Conservation (phyloP, 1,284 basidiomycete genomes). For the Agaricales sp. region DNA sequence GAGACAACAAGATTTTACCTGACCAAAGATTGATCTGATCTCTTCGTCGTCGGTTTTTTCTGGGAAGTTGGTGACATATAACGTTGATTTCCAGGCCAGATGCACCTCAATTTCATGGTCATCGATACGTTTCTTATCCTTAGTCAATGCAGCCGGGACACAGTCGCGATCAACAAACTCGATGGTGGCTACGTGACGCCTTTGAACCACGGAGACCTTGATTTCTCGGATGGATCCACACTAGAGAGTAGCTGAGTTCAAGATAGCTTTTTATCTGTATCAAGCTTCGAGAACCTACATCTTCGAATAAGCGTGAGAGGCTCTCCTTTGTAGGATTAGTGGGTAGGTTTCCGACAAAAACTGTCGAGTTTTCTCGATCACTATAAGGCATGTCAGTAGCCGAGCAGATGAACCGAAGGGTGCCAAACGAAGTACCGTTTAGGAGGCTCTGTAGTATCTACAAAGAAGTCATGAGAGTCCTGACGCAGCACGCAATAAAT, state of each 20-base stretch:
- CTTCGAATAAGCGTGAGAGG: conserved; percentile 71
- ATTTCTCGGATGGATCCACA: conserved; percentile 78
- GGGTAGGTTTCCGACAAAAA: conserved; percentile 76
- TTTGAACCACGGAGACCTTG: conserved; percentile 53
- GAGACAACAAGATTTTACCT: conserved; percentile 51
- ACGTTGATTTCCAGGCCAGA: conserved; percentile 87
- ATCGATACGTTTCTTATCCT: conserved; percentile 82
- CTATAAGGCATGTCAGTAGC: conserved; percentile 27
- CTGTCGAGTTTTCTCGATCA: conserved; percentile 92
- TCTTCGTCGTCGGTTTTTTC: conserved; percentile 73
- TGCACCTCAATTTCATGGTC: conserved; percentile 73
- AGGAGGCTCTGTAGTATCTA: conserved; percentile 32
- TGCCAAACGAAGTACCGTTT: conserved; percentile 44
- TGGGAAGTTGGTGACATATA: conserved; percentile 96
- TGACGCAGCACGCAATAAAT: too few relatives aligned
- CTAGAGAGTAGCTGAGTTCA: conserved; percentile 29
- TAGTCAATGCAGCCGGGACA: conserved; percentile 80
- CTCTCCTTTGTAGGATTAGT: conserved; percentile 50
- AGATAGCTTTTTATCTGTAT: background rate
- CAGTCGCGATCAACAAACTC: conserved; percentile 46
- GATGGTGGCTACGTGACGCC: conserved; percentile 62
- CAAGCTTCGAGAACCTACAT: conserved; percentile 44
- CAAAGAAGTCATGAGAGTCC: too few relatives aligned
- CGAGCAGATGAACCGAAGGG: background rate
- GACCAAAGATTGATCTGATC: conserved; percentile 70